Evolutionary conservation across 1,284 basidiomycete species (phyloP).

Genomic region (Testicularia cyperi): DNA sequence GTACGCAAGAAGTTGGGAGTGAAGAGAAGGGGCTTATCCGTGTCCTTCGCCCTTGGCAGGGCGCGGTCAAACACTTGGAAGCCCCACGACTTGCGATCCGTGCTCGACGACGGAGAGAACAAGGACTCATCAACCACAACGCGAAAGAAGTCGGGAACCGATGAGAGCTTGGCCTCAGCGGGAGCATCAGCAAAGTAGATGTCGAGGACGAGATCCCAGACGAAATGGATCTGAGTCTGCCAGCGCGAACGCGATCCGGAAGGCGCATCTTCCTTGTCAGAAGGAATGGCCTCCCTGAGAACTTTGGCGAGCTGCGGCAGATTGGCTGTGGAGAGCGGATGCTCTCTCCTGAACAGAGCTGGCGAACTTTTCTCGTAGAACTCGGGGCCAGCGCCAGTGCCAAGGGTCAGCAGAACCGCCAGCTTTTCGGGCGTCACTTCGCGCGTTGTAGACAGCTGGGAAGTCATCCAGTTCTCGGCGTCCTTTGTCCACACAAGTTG

Average conservation of each 20-base stretch:
- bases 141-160: constrained; percentile 86
- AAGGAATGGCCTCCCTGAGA: constrained; percentile 64
- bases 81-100: constrained; percentile 91
- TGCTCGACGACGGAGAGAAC: constrained; percentile 78
- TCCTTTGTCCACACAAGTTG: constrained; percentile 27
- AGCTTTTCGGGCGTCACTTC: constrained; percentile 85
- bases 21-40: constrained; percentile 80
- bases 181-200: constrained; percentile 67
- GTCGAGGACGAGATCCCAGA: constrained; percentile 83
- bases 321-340: constrained; percentile 71
- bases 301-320: constrained; percentile 69
- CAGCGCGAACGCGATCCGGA: constrained; percentile 63
- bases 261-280: constrained; percentile 65
- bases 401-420: constrained; percentile 73
- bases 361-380: constrained; percentile 28
- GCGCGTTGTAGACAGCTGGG: constrained; percentile 54
- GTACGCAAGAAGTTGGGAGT: constrained; percentile 94
- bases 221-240: constrained; percentile 89
- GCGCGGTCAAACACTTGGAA: constrained; percentile 87
- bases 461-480: constrained; percentile 33
- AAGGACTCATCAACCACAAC: constrained; percentile 88
- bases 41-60: constrained; percentile 69
- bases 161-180: constrained; percentile 63
- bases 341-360: constrained; percentile 69
- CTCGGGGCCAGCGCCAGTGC: constrained; percentile 18